These are phyloP conservation scores for Xylariales sp. DNA, from an alignment of 2,329 filamentous ascomycete genomes.

Conservation along the genomic window DNA sequence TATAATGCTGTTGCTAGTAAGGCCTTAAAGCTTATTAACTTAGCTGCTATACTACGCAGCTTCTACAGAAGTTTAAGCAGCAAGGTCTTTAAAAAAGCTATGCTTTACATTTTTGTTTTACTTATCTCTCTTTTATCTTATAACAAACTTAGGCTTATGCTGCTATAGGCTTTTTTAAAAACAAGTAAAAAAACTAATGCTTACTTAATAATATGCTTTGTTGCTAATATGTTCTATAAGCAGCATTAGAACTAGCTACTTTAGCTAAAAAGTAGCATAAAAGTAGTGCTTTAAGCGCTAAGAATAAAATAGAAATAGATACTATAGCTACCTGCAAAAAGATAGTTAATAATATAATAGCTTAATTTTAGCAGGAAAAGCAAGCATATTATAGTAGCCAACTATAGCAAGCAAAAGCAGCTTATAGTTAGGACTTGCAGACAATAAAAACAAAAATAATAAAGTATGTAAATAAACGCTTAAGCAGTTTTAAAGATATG, in stretches of 20 bases:
- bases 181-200: slow-evolving; percentile 11
- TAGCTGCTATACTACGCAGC: slow-evolving; percentile 3
- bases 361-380: slow-evolving; percentile 11
- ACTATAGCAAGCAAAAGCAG: slow-evolving; percentile 1
- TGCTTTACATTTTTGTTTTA: background rate
- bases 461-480: background rate
- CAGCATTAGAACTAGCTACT: slow-evolving; percentile 7
- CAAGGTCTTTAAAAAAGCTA: slow-evolving; percentile 3
- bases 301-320: slow-evolving; percentile 4
- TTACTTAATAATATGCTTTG: slow-evolving; percentile 9
- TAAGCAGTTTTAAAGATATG: slow-evolving; percentile 7
- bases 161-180: slow-evolving; percentile 4
- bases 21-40: slow-evolving; percentile 10
- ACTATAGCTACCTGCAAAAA: slow-evolving; percentile 11
- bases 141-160: slow-evolving; percentile 11
- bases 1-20: slow-evolving; percentile 14
- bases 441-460: background rate
- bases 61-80: slow-evolving; percentile 9
- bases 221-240: slow-evolving; percentile 3
- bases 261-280: slow-evolving; percentile 11
- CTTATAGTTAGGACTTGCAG: slow-evolving; percentile 1
- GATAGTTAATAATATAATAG: slow-evolving; percentile 8
- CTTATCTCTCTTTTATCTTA: background rate
- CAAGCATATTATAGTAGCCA: slow-evolving; percentile 16
- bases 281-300: slow-evolving; percentile 5